phyloP scores from a whole-genome alignment of 2,329 filamentous ascomycete genomes.

The Cadophora sp. region DNA sequence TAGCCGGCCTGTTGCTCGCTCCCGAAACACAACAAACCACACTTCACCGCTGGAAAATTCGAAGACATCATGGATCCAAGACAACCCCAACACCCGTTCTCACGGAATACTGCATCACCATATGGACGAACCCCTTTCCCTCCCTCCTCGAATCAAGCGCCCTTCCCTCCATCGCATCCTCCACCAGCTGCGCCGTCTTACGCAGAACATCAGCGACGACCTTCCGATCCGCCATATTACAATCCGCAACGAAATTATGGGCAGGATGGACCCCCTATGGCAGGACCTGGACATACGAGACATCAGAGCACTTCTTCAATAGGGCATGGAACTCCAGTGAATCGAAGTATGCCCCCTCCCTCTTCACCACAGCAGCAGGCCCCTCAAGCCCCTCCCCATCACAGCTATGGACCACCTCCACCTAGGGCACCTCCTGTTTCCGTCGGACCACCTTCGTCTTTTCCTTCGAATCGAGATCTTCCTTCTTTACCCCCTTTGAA shows the following conservation, averaged over 20 bases:
- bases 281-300: conserved; percentile 41
- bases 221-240: conserved; percentile 45
- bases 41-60: conserved; percentile 17
- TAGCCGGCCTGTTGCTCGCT: background rate
- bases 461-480: conserved; percentile 60
- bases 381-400: conserved; percentile 40
- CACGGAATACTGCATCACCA: conserved; percentile 44
- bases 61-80: conserved; percentile 46
- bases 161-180: conserved; percentile 44
- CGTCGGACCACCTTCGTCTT: conserved; percentile 49
- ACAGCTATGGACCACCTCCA: conserved; percentile 43
- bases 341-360: conserved; percentile 54
- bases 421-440: conserved; percentile 52
- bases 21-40: conserved; percentile 12
- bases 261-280: conserved; percentile 42
- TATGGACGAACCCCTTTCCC: conserved; percentile 44
- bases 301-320: conserved; percentile 45
- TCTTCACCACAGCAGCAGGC: conserved; percentile 56
- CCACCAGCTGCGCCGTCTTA: conserved; percentile 39
- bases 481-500: conserved; percentile 57
- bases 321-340: conserved; percentile 42
- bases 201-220: conserved; percentile 44
- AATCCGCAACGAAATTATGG: conserved; percentile 41
- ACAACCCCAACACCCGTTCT: conserved; percentile 43
- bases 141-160: conserved; percentile 38